phyloP scores from a whole-genome alignment of 805 yeast genomes.

The Candida morakotiae region DNA sequence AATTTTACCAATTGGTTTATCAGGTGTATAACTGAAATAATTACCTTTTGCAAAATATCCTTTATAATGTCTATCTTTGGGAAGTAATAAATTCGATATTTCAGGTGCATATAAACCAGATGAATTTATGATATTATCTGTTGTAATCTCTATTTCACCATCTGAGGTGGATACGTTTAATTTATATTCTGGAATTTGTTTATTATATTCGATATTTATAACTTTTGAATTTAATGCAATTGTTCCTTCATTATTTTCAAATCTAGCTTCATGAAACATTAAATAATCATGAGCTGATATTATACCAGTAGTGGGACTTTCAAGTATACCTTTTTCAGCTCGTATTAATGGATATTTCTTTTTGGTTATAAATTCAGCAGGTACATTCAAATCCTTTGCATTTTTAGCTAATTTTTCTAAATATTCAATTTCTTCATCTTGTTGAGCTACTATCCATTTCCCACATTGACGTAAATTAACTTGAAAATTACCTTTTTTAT shows the following conservation, averaged over 20 bases:
- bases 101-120: constrained; percentile 77
- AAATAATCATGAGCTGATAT: constrained; percentile 75
- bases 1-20: constrained; percentile 37
- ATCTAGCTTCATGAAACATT: constrained; percentile 49
- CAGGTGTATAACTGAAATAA: constrained; percentile 56
- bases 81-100: constrained; percentile 68
- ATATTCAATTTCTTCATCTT: constrained; percentile 55
- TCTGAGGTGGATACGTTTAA: constrained; percentile 24
- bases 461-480: constrained; percentile 68
- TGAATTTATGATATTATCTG: constrained; percentile 63
- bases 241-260: constrained; percentile 61
- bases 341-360: constrained; percentile 59
- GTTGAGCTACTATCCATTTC: constrained; percentile 85
- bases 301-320: constrained; percentile 83
- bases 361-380: constrained; percentile 52
- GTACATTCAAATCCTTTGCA: constrained; percentile 49
- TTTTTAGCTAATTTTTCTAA: constrained; percentile 50
- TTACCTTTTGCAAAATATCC: constrained; percentile 81
- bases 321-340: constrained; percentile 58
- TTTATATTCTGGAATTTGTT: constrained; percentile 16
- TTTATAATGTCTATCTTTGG: constrained; percentile 51
- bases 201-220: constrained; percentile 27
- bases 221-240: constrained; percentile 62
- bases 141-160: constrained; percentile 36
- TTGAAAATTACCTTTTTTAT: constrained; percentile 21